Base-by-base conservation (phyloP, 192 early-diverging fungal species). In the Neocallimastix lanati region DNA sequence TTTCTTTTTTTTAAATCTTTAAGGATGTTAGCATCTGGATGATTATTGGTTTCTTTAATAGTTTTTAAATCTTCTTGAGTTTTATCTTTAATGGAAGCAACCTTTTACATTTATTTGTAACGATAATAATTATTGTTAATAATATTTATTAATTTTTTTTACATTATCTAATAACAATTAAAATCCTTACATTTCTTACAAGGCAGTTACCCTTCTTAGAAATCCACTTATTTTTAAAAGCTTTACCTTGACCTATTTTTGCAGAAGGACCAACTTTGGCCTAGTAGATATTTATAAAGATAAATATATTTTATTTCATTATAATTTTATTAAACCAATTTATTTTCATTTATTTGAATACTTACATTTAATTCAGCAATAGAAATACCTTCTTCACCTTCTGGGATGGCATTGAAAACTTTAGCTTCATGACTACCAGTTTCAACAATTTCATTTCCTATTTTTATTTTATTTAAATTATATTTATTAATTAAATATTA, bases 191-290 rank as follows among this genome's bases (percentile, higher is more conserved):
- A 14, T 77, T 81, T 76, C 95, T 91, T 30, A 94, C 87, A 29
- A 98, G 86, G 33, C 29, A 21, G 76, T 88, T 90, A 50, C 87
- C 87, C 15, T 79, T 88, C 85, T 98, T 97, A 79, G 90, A 92
- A 85, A 99, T 92, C 98, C 98, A 99, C 87, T 97, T 98, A 89
- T 97, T 95, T 85, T 95, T 95, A 86, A 99, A 92, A 28, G 96
- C 96, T 83, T 93, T 92, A 78, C 95, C 95, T 85, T 96, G 95
- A 30, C 96, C 98, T 83, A 98, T 92, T 83, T 92, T 94, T 82
- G 93, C 94, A 36, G 89, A 79, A 13, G 91, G 86, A 28, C 94
- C 96, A 50, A 93, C 40, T 76, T 76, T 29, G 67, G 40, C 78
- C 76, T 79, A 40, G n/a, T n/a, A n/a, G n/a, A n/a, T n/a, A n/a